Evolutionary conservation across 2,329 filamentous ascomycete genomes (phyloP).

Genomic region (Juglanconis oblonga): DNA sequence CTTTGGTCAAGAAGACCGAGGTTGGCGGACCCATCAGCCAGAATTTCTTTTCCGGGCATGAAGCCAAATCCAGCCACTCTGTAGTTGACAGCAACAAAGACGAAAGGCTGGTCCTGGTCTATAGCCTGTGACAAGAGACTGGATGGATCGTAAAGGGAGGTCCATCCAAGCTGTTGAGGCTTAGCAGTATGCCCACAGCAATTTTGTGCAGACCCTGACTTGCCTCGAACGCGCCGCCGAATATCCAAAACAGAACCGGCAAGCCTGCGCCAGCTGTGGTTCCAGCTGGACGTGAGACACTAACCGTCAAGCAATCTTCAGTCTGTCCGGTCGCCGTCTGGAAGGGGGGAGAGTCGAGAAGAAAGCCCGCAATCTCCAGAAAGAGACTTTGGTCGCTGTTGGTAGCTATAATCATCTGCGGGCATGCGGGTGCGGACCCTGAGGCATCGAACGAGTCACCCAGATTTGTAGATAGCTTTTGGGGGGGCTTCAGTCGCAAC

Average conservation of each 20-base stretch:
- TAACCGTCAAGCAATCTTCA: slow-evolving; percentile 65
- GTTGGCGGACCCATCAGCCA: slow-evolving; percentile 66
- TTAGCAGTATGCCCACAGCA: background rate
- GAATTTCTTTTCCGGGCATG: slow-evolving; percentile 64
- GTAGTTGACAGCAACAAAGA: slow-evolving; percentile 79
- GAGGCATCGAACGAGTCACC: slow-evolving; percentile 60
- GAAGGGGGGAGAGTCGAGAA: slow-evolving; percentile 57
- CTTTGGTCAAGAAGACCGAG: slow-evolving; percentile 71
- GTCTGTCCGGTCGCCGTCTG: slow-evolving; percentile 50
- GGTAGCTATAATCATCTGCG: slow-evolving; percentile 65
- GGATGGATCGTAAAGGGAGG: slow-evolving; percentile 50
- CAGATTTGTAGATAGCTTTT: slow-evolving; percentile 52
- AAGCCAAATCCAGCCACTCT: slow-evolving; percentile 74
- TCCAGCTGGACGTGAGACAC: slow-evolving; percentile 57
- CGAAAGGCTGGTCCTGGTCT: slow-evolving; percentile 57
- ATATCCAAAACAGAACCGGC: slow-evolving; percentile 70
- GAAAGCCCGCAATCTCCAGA: slow-evolving; percentile 42
- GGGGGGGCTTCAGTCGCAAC: slow-evolving; percentile 67
- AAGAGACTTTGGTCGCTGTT: slow-evolving; percentile 34
- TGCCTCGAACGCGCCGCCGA: slow-evolving; percentile 61
- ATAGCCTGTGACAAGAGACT: slow-evolving; percentile 45
- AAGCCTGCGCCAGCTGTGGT: slow-evolving; percentile 53
- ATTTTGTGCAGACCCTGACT: background rate
- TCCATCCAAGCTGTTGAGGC: slow-evolving; percentile 40
- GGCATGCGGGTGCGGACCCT: slow-evolving; percentile 59